Percentiles rank a stretch among this genome's conserved stretches.
These are phyloP conservation scores for Botryotinia convoluta DNA, from an alignment of 2,329 filamentous ascomycete genomes.

Conservation along the genomic window DNA sequence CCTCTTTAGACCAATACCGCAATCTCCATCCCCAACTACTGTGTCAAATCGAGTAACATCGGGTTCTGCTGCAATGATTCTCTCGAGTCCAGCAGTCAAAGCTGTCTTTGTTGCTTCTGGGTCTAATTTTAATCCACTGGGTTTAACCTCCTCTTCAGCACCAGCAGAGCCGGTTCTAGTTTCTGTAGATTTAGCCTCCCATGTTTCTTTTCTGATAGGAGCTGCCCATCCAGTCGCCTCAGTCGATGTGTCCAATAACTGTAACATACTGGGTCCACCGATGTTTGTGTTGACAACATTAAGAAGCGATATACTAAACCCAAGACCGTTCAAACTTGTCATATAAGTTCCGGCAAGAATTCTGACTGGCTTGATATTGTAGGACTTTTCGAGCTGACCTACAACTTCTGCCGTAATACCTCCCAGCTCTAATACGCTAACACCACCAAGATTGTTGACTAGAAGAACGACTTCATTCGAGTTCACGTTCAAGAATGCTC, in stretches of 20 bases:
- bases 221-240: slow-evolving; percentile 67
- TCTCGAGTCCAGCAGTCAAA: slow-evolving; percentile 54
- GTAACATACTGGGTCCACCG: slow-evolving; percentile 52
- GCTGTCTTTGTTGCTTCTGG: slow-evolving; percentile 47
- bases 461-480: slow-evolving; percentile 62
- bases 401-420: slow-evolving; percentile 67
- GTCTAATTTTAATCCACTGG: slow-evolving; percentile 37
- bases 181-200: slow-evolving; percentile 48
- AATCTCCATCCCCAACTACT: slow-evolving; percentile 70
- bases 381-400: slow-evolving; percentile 55
- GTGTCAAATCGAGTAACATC: slow-evolving; percentile 67
- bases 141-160: slow-evolving; percentile 37
- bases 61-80: slow-evolving; percentile 61
- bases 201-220: slow-evolving; percentile 56
- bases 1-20: slow-evolving; percentile 65
- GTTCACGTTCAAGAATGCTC: slow-evolving; percentile 57
- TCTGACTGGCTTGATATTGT: slow-evolving; percentile 58
- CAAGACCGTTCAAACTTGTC: slow-evolving; percentile 69
- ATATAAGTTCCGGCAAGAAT: slow-evolving; percentile 67
- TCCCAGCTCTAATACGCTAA: slow-evolving; percentile 64
- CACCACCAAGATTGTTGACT: slow-evolving; percentile 68
- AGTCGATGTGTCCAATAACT: slow-evolving; percentile 65
- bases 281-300: slow-evolving; percentile 55
- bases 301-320: slow-evolving; percentile 67
- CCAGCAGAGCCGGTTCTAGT: slow-evolving; percentile 30